phyloP scores from a whole-genome alignment of 148 eudicot species.

The Amaranthus hypochondriacus region DNA sequence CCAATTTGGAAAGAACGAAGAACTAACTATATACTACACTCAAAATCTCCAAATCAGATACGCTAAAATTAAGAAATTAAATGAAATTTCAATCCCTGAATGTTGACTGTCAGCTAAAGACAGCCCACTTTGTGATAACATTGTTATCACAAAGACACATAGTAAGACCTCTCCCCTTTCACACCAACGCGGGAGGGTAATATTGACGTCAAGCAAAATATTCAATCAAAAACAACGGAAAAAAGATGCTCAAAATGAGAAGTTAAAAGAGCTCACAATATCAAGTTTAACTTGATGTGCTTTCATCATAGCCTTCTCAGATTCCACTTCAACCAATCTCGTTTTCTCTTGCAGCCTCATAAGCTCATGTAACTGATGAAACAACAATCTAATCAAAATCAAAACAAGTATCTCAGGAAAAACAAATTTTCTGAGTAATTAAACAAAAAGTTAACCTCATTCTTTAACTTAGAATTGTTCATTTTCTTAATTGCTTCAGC shows the following conservation, averaged over 20 bases:
- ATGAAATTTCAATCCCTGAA: no score
- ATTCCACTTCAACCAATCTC: conserved; percentile 67
- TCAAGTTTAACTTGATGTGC: conserved; percentile 54
- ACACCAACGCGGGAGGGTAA: no score
- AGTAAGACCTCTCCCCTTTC: no score
- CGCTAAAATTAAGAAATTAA: no score
- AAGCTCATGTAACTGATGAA: conserved; percentile 58
- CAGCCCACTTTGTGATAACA: no score
- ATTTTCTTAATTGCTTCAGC: conserved; percentile 75
- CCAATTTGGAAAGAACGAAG: no score
- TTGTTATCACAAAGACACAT: no score
- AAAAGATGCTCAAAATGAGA: not conserved
- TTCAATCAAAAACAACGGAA: not conserved
- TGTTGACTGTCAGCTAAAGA: no score
- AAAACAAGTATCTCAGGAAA: not conserved
- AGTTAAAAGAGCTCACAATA: conserved; percentile 37
- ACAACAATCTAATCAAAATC: not conserved
- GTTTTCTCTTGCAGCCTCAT: conserved; percentile 85
- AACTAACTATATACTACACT: no score
- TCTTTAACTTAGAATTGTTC: conserved; percentile 53
- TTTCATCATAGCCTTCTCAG: conserved; percentile 55
- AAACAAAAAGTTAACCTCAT: conserved; percentile 38
- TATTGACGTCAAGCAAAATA: not conserved
- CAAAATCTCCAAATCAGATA: no score
- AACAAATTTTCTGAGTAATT: not conserved